These are phyloP conservation scores for Aurantiochytrium sp. DNA, from an alignment of 108 stramenopile species.

Conservation along the genomic window DNA sequence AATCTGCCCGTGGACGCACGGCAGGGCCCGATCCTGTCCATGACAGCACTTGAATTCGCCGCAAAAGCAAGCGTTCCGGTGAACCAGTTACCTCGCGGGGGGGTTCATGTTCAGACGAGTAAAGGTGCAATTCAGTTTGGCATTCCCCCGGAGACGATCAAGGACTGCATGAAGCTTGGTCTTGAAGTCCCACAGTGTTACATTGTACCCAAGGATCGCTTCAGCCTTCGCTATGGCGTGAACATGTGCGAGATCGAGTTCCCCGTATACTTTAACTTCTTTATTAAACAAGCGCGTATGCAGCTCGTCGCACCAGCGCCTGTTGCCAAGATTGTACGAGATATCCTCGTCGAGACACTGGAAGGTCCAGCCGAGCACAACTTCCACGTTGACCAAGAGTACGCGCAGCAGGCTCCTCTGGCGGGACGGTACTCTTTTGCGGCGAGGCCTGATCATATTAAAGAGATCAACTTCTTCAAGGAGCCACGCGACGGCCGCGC, in stretches of 20 bases:
- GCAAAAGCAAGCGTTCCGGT: neutral
- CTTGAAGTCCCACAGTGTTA: conserved; percentile 30
- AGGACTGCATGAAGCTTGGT: conserved; percentile 34
- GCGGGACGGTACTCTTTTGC: neutral
- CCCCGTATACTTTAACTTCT: conserved; percentile 47
- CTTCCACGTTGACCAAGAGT: conserved; percentile 12
- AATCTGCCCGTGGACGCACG: neutral
- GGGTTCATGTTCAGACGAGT: neutral
- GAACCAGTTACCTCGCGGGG: neutral
- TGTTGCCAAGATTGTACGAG: conserved; percentile 19
- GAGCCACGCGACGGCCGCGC: neutral
- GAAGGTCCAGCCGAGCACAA: conserved; percentile 22
- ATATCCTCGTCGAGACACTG: conserved; percentile 37
- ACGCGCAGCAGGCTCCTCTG: neutral
- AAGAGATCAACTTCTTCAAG: neutral
- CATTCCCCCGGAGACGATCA: neutral
- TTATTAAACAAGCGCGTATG: neutral
- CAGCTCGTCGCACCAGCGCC: conserved; percentile 29
- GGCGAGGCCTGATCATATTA: neutral
- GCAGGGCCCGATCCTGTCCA: neutral
- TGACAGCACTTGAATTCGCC: neutral
- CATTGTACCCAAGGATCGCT: conserved; percentile 28
- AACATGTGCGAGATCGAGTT: conserved; percentile 47
- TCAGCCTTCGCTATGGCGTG: conserved; percentile 24
- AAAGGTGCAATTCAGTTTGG: neutral